Base-by-base conservation (phyloP, 371 early-diverging fungal genomes). In the Funneliformis caledonium region DNA sequence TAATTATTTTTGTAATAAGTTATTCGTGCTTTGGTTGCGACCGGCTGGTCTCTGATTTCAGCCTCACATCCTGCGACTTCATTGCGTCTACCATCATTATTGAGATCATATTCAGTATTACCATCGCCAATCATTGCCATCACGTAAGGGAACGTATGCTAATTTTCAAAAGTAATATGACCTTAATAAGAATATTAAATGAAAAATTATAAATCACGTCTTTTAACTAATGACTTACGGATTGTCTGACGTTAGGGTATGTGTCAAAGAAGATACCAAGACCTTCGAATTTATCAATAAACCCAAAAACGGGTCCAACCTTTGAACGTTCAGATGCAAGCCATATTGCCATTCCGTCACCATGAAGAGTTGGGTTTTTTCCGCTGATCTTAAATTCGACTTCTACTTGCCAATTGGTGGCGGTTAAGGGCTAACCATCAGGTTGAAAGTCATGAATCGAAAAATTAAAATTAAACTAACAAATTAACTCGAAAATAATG, bases 341-440 rank as follows among this genome's bases (percentile, higher is more conserved):
- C 95, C 94, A 97, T 86, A 98, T 91, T 33, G 98, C 99, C 86
- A 99, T 93, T 16, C 99, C 99, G 85, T 99, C 99, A 59, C 98
- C 99, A 79, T 86, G 92, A 65, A 97, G 83, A 43, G 78, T 83
- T 68, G 88, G 88, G 48, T 88, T 86, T 33, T 87, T 78, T 78
- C 96, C 95, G 64, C 87, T 88, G 48, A 99, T 93, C 77, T 91
- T 92, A 87, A 97, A 97, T 83, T 97, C 96, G 83, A 99, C 93
- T 82, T 98, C 98, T 47, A 97, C 84, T 84, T 93, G 87, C 93
- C 97, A 98, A 82, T 93, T 90, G 67, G 87, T 85, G 50, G 90
- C 85, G 0, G 92, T 90, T 76, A 96, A 87, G 64, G 93, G 91
- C 91, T 91, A 80, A 22, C 72, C 77, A 81, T 60, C 26, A 16